Evolutionary conservation across 2,329 filamentous ascomycete genomes (phyloP).

Genomic region (Epichloe coenophiala): DNA sequence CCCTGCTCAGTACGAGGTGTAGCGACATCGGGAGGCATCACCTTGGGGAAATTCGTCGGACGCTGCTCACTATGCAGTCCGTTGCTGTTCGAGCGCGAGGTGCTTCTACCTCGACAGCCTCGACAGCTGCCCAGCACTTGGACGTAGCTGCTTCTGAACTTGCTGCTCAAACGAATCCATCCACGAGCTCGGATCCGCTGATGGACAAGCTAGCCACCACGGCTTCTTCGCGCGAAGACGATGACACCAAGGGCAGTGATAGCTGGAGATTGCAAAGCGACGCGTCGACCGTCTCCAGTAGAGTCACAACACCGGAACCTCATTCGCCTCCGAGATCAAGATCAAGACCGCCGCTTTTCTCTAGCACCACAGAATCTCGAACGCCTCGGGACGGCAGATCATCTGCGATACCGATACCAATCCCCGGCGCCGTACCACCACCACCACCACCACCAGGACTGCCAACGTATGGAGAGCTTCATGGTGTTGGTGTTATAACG

Average conservation of each 20-base stretch:
- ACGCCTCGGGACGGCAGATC: conserved; percentile 6
- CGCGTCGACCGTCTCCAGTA: conserved; percentile 16
- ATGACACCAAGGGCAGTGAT: conserved; percentile 15
- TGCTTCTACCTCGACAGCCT: neutral
- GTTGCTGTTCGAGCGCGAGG: neutral
- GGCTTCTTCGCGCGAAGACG: conserved; percentile 15
- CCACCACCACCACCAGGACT: neutral
- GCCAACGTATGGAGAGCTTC: neutral
- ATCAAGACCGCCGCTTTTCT: conserved; percentile 5
- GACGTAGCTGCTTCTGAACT: neutral
- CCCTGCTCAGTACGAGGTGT: conserved; percentile 3
- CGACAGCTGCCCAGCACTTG: neutral
- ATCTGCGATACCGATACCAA: conserved; percentile 4
- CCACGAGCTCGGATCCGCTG: neutral
- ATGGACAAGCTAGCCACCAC: conserved; percentile 6
- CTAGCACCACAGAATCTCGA: conserved; percentile 6
- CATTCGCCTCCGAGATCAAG: conserved; percentile 7
- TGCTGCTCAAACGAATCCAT: neutral
- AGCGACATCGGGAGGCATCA: neutral
- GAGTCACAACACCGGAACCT: conserved; percentile 15
- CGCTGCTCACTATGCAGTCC: neutral
- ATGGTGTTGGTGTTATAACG: neutral
- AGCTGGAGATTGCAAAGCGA: conserved; percentile 14
- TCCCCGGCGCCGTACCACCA: conserved; percentile 5
- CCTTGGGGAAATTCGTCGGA: neutral